phyloP scores from a whole-genome alignment of 1,284 basidiomycete genomes.

The Irpex sp. region DNA sequence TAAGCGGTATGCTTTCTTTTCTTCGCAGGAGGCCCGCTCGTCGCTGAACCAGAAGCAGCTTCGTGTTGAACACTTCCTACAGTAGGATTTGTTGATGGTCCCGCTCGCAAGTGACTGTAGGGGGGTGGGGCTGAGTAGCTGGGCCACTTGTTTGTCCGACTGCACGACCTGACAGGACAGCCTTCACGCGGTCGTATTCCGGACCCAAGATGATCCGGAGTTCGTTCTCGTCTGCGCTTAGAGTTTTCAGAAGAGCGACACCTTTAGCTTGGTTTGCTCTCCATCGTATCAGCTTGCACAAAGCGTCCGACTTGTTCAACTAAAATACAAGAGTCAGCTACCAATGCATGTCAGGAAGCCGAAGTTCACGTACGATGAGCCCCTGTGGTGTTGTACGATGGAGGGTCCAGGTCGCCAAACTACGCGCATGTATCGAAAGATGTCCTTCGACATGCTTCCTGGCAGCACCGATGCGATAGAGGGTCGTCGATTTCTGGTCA shows the following conservation, averaged over 20 bases:
- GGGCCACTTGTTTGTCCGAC: background rate
- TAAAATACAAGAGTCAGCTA: background rate
- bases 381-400: background rate
- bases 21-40: background rate
- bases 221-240: slow-evolving; percentile 4
- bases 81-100: background rate
- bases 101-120: background rate
- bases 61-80: too few relatives aligned
- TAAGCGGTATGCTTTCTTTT: background rate
- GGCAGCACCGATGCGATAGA: background rate
- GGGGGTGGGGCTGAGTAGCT: background rate
- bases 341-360: background rate
- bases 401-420: background rate
- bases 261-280: background rate
- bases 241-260: background rate
- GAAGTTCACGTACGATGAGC: background rate
- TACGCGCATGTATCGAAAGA: background rate
- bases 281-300: background rate
- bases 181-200: background rate
- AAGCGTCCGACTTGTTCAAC: background rate
- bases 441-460: slow-evolving; percentile 1
- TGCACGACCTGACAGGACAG: background rate
- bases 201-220: slow-evolving; percentile 1
- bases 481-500: background rate
- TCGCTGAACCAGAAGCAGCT: background rate